Evolutionary conservation across 768 basidiomycete genomes (phyloP).

Genomic region (Mycena epipterygia): DNA sequence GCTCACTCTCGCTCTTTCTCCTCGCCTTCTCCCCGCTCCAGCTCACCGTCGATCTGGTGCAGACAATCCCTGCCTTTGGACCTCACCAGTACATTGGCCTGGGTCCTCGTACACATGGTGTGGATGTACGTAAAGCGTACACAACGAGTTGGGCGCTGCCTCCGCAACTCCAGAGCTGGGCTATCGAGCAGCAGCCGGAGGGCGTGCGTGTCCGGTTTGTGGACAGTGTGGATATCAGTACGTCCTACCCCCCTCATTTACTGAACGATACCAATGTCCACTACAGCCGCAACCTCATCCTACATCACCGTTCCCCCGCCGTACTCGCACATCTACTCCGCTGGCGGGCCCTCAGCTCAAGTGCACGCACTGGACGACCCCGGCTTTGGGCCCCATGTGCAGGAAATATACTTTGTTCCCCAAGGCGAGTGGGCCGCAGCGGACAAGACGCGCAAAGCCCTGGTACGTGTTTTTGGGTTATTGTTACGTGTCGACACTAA

Average conservation of each 20-base stretch:
- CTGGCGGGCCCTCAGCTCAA: slow-evolving; percentile 66
- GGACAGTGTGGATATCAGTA: slow-evolving; percentile 63
- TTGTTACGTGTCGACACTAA: not conserved
- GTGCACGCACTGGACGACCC: slow-evolving; percentile 55
- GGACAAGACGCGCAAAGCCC: slow-evolving; percentile 64
- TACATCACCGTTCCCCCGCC: slow-evolving; percentile 65
- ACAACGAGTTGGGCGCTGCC: slow-evolving; percentile 67
- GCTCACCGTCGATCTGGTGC: slow-evolving; percentile 54
- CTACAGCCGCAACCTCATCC: slow-evolving; percentile 65
- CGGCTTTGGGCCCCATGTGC: slow-evolving; percentile 58
- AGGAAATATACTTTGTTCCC: slow-evolving; percentile 63
- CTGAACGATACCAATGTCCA: not conserved
- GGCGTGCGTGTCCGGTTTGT: slow-evolving; percentile 53
- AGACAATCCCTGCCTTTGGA: slow-evolving; percentile 59
- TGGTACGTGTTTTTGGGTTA: slow-evolving; percentile 48
- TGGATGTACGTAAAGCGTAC: slow-evolving; percentile 47
- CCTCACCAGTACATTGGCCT: slow-evolving; percentile 66
- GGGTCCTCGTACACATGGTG: slow-evolving; percentile 47
- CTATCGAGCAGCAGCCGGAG: slow-evolving; percentile 43
- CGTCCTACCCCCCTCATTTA: slow-evolving; percentile 24
- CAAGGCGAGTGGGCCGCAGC: slow-evolving; percentile 56
- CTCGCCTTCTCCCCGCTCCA: slow-evolving; percentile 61
- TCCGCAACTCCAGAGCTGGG: slow-evolving; percentile 62
- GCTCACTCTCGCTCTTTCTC: slow-evolving; percentile 63
- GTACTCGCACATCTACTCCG: slow-evolving; percentile 62